phyloP scores from a whole-genome alignment of 441 rosid genomes.

The Pelargonium fulgidum region DNA sequence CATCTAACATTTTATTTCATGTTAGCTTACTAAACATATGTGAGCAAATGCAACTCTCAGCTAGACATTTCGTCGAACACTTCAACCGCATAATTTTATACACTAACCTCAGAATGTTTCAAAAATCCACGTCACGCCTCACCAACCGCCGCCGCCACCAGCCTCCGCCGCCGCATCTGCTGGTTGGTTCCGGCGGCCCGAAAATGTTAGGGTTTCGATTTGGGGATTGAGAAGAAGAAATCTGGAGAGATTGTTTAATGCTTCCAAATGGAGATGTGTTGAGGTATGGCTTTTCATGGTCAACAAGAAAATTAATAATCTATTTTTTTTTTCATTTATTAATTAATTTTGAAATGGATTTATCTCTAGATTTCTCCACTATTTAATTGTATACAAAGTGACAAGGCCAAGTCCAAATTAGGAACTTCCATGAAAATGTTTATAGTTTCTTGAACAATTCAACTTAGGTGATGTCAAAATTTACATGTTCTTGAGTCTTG shows the following conservation, averaged over 20 bases:
- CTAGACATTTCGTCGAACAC: background rate
- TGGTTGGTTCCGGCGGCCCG: background rate
- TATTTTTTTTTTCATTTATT: background rate
- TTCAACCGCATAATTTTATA: background rate
- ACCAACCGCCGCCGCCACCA: background rate
- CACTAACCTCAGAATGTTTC: background rate
- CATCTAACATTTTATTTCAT: too few species aligned
- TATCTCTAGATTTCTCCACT: background rate
- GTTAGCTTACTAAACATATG: too few species aligned
- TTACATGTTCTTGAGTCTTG: background rate
- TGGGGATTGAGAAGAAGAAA: background rate
- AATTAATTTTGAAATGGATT: background rate
- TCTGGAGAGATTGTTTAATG: background rate
- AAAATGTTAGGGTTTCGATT: background rate
- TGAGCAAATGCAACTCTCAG: background rate
- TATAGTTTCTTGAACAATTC: background rate
- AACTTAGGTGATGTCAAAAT: background rate
- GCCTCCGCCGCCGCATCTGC: background rate
- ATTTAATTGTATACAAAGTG: background rate
- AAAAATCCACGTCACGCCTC: background rate
- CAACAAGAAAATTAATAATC: background rate
- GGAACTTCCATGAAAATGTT: background rate
- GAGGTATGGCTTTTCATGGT: background rate
- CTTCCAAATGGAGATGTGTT: background rate
- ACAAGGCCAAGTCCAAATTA: constrained; percentile 2